Percentiles rank a stretch among this genome's conserved stretches.
Conservation (phyloP, 192 early-diverging fungal species). For the Funneliformis geosporum region DNA sequence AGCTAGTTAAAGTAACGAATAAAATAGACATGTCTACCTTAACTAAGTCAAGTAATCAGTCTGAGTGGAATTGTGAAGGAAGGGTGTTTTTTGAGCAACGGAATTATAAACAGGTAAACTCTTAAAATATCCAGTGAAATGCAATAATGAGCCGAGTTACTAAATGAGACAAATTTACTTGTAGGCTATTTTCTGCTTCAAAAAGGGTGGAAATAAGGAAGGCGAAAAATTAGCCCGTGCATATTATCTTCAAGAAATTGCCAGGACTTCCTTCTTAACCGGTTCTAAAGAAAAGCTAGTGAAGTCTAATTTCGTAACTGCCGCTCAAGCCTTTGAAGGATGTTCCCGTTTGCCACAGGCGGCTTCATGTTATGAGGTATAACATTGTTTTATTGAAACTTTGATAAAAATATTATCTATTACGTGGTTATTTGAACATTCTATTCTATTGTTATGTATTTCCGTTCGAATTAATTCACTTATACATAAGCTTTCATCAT, state of each 20-base stretch:
- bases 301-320: neutral
- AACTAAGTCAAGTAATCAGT: neutral
- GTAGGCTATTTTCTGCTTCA: constrained; percentile 25
- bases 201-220: constrained; percentile 7
- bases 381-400: no score
- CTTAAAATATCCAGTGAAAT: neutral
- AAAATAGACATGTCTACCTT: neutral
- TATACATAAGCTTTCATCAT: no score
- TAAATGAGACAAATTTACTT: neutral
- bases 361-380: constrained; percentile 22
- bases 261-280: neutral
- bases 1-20: neutral
- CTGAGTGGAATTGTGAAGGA: constrained; percentile 10
- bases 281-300: neutral
- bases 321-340: constrained; percentile 3
- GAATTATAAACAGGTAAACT: constrained; percentile 1
- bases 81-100: constrained; percentile 9
- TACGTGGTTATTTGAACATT: no score
- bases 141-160: neutral
- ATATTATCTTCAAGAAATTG: constrained; percentile 4
- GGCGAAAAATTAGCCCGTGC: neutral
- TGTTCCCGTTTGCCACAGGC: neutral
- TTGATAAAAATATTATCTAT: no score
- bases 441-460: neutral
- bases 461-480: no score